Base-by-base conservation (phyloP, 1,284 basidiomycete genomes). In the Somion occarium region DNA sequence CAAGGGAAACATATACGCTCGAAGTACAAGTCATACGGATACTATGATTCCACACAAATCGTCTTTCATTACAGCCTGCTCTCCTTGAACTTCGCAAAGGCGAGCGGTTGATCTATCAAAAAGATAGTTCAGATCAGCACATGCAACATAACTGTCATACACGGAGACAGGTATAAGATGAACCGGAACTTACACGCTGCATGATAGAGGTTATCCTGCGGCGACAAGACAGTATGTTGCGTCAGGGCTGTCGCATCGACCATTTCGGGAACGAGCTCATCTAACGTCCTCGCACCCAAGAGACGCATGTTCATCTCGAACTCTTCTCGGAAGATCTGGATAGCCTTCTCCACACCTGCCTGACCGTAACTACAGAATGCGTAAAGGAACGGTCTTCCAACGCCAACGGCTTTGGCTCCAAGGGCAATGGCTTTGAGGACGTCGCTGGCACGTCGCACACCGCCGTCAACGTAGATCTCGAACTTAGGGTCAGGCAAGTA, bases 251-350 rank as follows among this genome's bases (percentile, higher is more conserved):
- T 79, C 12, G 85, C 83, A 61, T 97, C 93, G 20, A 98, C 91
- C 94, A 97, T 94, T 43, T 83, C 80, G 0, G 89, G 89, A 0
- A 83, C 82, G 50, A 97, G 73, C 50, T 96, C 90, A 45, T 78
- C 77, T 49, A 97, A 67, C 0, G 79, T 88, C 1, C 79, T 81
- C 0, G 93, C 93, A 4, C 94, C 94, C 23, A 98, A 71, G 4
- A 96, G 74, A 19, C 92, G 83, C 80, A 96, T 80, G 69, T 91
- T 92, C 88, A 93, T 96, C 72, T 93, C 90, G 61, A 98, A 92
- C 69, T 98, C 93, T 59, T 94, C 91, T 61, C 83, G 79, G 48
- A 95, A 69, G 52, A 95, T 93, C 59, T 87, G 76, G 41, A 94
- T 62, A 1, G 88, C 87, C 56, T 79, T 82, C 51, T 90, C 83